phyloP scores from a whole-genome alignment of 495 filamentous ascomycete genomes.

The Penicillium pulvis region DNA sequence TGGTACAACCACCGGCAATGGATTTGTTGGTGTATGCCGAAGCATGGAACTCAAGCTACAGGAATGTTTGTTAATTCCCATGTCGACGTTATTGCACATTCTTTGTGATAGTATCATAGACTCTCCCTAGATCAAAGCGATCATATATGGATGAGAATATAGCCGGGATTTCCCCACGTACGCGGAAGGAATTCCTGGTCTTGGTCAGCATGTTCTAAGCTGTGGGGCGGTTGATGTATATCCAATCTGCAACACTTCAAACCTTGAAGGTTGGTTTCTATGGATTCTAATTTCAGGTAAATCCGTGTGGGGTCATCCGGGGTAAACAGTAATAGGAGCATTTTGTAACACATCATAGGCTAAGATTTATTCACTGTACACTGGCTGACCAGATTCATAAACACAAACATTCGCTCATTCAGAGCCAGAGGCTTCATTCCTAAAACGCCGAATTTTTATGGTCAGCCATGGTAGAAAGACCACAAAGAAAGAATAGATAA shows the following conservation, averaged over 20 bases:
- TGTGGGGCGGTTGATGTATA: constrained; percentile 20
- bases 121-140: not conserved
- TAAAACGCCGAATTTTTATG: constrained; percentile 24
- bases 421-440: constrained; percentile 7
- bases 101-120: not conserved
- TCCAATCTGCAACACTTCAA: constrained; percentile 11
- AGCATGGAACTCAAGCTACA: too few species aligned
- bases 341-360: not conserved
- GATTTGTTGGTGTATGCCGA: not conserved
- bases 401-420: constrained; percentile 17
- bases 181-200: constrained; percentile 13
- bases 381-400: constrained; percentile 9
- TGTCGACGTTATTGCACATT: too few species aligned
- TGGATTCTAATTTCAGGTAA: not conserved
- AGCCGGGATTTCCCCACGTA: constrained; percentile 15
- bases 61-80: too few species aligned
- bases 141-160: constrained; percentile 22
- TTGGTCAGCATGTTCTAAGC: constrained; percentile 30
- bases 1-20: constrained; percentile 1
- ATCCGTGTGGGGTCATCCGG: constrained; percentile 1
- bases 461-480: constrained; percentile 16
- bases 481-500: constrained; percentile 9
- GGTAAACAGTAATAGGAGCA: not conserved
- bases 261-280: not conserved
- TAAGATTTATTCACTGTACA: constrained; percentile 16